Evolutionary conservation across 2,329 filamentous ascomycete genomes (phyloP).

Genomic region (Torrubiellomyces zombiae): DNA sequence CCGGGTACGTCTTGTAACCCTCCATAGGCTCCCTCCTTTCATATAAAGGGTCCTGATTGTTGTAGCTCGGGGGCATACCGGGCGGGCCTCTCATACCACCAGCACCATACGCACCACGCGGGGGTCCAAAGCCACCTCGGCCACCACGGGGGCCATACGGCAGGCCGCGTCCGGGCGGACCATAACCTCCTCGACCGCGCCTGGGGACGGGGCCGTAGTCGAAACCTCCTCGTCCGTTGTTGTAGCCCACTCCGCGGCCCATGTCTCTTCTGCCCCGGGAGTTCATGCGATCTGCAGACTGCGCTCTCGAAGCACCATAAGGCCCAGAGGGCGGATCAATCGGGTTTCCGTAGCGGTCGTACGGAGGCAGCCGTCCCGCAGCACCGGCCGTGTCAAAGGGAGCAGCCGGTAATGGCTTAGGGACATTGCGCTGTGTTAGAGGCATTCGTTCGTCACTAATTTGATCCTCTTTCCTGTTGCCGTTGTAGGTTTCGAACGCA

Average conservation of each 20-base stretch:
- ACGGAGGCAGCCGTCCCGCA: slow-evolving; percentile 23
- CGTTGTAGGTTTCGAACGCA: slow-evolving; percentile 49
- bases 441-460: slow-evolving; percentile 56
- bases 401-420: slow-evolving; percentile 35
- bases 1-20: too few relatives aligned
- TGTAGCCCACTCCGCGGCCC: slow-evolving; percentile 22
- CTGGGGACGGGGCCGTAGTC: slow-evolving; percentile 26
- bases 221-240: slow-evolving; percentile 29
- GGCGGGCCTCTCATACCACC: slow-evolving; percentile 13
- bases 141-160: too few relatives aligned
- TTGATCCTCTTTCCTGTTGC: slow-evolving; percentile 43
- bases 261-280: slow-evolving; percentile 36
- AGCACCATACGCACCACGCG: slow-evolving; percentile 15
- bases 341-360: slow-evolving; percentile 51
- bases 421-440: slow-evolving; percentile 48
- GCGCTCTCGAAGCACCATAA: slow-evolving; percentile 29
- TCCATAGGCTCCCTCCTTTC: too few relatives aligned
- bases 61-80: slow-evolving; percentile 12
- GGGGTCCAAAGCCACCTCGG: slow-evolving; percentile 15
- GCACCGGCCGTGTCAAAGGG: slow-evolving; percentile 21
- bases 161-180: slow-evolving; percentile 20
- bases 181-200: slow-evolving; percentile 27
- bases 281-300: slow-evolving; percentile 30
- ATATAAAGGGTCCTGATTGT: slow-evolving; percentile 21
- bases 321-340: slow-evolving; percentile 24